Evolutionary conservation across 495 filamentous ascomycete genomes (phyloP).

Genomic region (Immersiella caudata): DNA sequence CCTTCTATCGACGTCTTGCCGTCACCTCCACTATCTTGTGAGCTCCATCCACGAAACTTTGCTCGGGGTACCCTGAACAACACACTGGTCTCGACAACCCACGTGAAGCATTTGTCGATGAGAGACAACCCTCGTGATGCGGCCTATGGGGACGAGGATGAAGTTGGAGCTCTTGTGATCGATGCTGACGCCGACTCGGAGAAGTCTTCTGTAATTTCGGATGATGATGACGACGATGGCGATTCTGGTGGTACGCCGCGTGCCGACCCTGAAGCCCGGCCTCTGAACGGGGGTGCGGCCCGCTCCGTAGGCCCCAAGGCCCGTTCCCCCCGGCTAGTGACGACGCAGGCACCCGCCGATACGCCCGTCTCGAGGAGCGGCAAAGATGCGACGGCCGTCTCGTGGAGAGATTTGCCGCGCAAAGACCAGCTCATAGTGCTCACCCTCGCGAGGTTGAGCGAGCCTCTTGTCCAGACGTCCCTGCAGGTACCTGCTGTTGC

Average conservation of each 20-base stretch:
- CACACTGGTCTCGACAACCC: neutral
- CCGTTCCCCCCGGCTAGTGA: neutral
- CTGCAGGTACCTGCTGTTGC: constrained; percentile 53
- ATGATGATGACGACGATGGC: neutral
- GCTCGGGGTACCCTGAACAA: neutral
- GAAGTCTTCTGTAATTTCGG: constrained; percentile 12
- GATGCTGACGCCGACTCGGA: constrained; percentile 8
- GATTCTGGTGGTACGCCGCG: neutral
- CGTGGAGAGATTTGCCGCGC: constrained; percentile 70
- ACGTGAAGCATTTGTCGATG: neutral
- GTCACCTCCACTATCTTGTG: neutral
- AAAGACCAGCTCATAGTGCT: constrained; percentile 77
- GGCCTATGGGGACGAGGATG: neutral
- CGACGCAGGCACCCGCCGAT: neutral
- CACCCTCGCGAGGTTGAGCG: constrained; percentile 72
- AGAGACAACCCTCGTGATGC: constrained; percentile 1
- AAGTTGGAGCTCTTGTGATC: neutral
- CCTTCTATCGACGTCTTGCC: neutral
- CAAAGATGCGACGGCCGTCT: constrained; percentile 45
- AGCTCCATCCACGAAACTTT: neutral
- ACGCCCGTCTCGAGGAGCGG: neutral
- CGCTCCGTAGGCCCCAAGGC: neutral
- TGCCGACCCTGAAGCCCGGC: neutral
- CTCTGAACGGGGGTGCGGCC: neutral
- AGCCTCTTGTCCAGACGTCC: constrained; percentile 77